Evolutionary conservation across 179 eudicot species (phyloP).

Genomic region (Pouteria campechiana): DNA sequence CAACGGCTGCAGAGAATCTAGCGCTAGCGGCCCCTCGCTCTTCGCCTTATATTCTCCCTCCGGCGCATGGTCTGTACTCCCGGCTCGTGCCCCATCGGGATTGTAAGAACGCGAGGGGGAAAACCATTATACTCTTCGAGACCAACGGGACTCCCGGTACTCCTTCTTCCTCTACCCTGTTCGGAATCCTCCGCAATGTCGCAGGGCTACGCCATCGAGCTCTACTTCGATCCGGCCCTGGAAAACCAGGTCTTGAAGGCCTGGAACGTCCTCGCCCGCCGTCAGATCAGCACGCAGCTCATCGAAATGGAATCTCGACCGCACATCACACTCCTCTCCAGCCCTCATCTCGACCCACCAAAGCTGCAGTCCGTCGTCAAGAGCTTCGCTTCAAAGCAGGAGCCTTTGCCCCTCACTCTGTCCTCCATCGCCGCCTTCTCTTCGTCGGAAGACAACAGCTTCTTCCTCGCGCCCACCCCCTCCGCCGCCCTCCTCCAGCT

Average conservation of each 20-base stretch:
- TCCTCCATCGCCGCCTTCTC: conserved; percentile 75
- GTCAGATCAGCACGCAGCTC: conserved; percentile 90
- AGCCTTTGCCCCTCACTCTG: conserved; percentile 54
- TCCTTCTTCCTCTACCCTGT: too few relatives aligned
- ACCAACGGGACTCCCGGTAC: too few relatives aligned
- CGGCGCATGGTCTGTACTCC: too few relatives aligned
- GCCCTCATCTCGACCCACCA: conserved; percentile 39
- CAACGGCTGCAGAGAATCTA: too few relatives aligned
- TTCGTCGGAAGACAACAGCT: conserved; percentile 46
- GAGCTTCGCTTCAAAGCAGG: conserved; percentile 53
- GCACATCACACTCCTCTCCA: conserved; percentile 86
- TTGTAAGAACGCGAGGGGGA: too few relatives aligned
- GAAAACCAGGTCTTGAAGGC: conserved; percentile 92
- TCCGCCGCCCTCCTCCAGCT: conserved; percentile 69
- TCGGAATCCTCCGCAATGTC: too few relatives aligned
- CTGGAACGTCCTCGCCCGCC: conserved; percentile 86
- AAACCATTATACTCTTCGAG: too few relatives aligned
- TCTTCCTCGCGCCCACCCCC: conserved; percentile 82
- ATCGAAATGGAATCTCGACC: conserved; percentile 93
- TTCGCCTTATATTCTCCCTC: too few relatives aligned
- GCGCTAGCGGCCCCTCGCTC: too few relatives aligned
- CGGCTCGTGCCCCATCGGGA: too few relatives aligned
- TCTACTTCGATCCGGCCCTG: conserved; percentile 88
- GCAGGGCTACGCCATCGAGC: conserved; percentile 77
- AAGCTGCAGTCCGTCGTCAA: conserved; percentile 61